Evolutionary conservation across 2,329 filamentous ascomycete species (phyloP).

Genomic region (Gaeumannomyces sp.): DNA sequence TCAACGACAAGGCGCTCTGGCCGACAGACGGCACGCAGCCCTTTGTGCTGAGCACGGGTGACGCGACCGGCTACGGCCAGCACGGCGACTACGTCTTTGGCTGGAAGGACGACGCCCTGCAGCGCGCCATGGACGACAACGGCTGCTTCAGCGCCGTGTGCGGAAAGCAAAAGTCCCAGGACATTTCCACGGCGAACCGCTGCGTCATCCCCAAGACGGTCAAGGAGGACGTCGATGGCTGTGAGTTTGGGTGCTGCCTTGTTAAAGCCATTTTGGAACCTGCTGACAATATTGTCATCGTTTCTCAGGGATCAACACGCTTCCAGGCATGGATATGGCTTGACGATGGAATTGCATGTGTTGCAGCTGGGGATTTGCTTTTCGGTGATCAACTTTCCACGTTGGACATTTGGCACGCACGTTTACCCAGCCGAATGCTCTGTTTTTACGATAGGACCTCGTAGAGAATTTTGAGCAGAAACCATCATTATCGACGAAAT

Average conservation of each 20-base stretch:
- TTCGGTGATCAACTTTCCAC: no score
- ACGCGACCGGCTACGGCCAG: slow-evolving; percentile 18
- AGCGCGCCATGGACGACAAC: slow-evolving; percentile 32
- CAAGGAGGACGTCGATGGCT: slow-evolving; percentile 23
- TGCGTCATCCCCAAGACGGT: slow-evolving; percentile 17
- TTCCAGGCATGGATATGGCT: no score
- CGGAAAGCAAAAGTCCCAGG: slow-evolving; percentile 20
- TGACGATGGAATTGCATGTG: no score
- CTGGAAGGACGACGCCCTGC: slow-evolving; percentile 34
- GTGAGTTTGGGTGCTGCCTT: slow-evolving; percentile 18
- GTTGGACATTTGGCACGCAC: no score
- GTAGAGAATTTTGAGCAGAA: no score
- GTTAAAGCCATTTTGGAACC: no score
- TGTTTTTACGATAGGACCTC: no score
- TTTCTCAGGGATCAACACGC: no score
- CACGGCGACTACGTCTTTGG: slow-evolving; percentile 37
- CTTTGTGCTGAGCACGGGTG: slow-evolving; percentile 11
- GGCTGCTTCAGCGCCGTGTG: slow-evolving; percentile 27
- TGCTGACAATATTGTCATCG: no score
- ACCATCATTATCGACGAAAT: no score
- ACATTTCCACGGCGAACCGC: slow-evolving; percentile 20
- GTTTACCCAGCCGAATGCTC: no score
- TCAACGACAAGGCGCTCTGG: slow-evolving; percentile 19
- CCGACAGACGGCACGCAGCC: slow-evolving; percentile 12
- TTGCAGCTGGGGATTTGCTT: no score